Conservation (phyloP, 2,329 filamentous ascomycete species). For the Trichoderma guizhouense region DNA sequence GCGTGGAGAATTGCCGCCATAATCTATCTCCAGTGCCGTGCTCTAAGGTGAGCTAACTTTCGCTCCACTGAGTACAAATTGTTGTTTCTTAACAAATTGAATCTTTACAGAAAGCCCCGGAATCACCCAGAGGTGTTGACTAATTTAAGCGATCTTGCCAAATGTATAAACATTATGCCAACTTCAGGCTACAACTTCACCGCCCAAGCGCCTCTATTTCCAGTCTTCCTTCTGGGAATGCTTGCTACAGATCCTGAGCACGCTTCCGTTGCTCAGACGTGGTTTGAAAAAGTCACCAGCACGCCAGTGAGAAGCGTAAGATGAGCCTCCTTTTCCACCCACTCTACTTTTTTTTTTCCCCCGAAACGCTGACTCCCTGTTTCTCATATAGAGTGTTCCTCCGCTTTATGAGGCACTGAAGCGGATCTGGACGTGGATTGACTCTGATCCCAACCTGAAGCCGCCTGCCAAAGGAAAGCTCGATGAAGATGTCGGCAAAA, state of each 20-base stretch:
- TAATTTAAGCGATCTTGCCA: slow-evolving; percentile 33
- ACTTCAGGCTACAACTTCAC: slow-evolving; percentile 41
- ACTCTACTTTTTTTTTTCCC: no score
- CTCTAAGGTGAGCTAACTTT: slow-evolving; percentile 31
- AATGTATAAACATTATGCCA: slow-evolving; percentile 40
- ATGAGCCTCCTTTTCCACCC: not conserved
- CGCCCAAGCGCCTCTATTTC: slow-evolving; percentile 41
- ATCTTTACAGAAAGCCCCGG: slow-evolving; percentile 33
- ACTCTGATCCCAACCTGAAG: slow-evolving; percentile 26
- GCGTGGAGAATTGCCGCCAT: slow-evolving; percentile 40
- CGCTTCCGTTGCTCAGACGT: slow-evolving; percentile 29
- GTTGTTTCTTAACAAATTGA: slow-evolving; percentile 11
- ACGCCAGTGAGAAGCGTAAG: slow-evolving; percentile 41
- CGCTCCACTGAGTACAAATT: not conserved
- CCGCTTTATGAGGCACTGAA: slow-evolving; percentile 35
- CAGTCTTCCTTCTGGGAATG: slow-evolving; percentile 40
- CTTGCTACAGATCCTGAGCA: slow-evolving; percentile 32
- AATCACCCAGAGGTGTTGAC: slow-evolving; percentile 35
- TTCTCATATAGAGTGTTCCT: slow-evolving; percentile 38
- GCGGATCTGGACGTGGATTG: slow-evolving; percentile 37
- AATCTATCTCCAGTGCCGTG: slow-evolving; percentile 39
- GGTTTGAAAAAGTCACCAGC: slow-evolving; percentile 37
- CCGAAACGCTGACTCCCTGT: not conserved
- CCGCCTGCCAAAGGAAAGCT: slow-evolving; percentile 19
- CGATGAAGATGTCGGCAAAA: slow-evolving; percentile 27